phyloP scores from a whole-genome alignment of 2,329 filamentous ascomycete species.

The Aspergillus intermedius region DNA sequence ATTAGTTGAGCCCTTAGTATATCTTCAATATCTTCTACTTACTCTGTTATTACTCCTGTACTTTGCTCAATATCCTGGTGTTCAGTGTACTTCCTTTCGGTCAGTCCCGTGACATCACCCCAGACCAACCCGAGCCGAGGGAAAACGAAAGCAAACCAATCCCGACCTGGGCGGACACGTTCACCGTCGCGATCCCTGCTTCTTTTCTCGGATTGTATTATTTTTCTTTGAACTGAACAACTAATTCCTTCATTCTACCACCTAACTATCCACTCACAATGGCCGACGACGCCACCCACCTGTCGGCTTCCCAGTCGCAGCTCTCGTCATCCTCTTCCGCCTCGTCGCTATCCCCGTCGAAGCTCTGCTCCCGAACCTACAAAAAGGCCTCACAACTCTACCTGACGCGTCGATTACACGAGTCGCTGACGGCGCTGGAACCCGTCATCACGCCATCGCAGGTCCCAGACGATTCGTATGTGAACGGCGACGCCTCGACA shows the following conservation, averaged over 20 bases:
- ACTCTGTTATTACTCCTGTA: too few species aligned
- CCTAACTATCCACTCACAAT: conserved; percentile 17
- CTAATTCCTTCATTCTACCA: not conserved
- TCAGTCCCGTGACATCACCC: conserved; percentile 28
- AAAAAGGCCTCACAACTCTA: conserved; percentile 91
- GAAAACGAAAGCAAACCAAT: conserved; percentile 19
- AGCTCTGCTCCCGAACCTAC: conserved; percentile 74
- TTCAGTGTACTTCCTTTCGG: too few species aligned
- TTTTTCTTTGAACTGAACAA: not conserved
- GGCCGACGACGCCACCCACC: conserved; percentile 23
- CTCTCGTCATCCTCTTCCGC: conserved; percentile 67
- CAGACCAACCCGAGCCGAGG: conserved; percentile 30
- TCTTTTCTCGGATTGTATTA: conserved; percentile 4
- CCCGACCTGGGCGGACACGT: conserved; percentile 13
- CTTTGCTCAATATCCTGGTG: too few species aligned
- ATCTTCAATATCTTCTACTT: too few species aligned
- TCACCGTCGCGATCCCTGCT: conserved; percentile 3
- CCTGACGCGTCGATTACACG: conserved; percentile 84
- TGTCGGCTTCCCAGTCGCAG: conserved; percentile 44
- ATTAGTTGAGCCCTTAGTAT: too few species aligned
- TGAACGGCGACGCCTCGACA: conserved; percentile 43
- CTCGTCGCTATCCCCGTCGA: conserved; percentile 58
- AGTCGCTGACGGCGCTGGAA: conserved; percentile 77
- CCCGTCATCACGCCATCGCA: conserved; percentile 64
- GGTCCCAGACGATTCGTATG: conserved; percentile 29